Base-by-base conservation (phyloP, 2,329 filamentous ascomycete species). In the Waltergamsia citrina region DNA sequence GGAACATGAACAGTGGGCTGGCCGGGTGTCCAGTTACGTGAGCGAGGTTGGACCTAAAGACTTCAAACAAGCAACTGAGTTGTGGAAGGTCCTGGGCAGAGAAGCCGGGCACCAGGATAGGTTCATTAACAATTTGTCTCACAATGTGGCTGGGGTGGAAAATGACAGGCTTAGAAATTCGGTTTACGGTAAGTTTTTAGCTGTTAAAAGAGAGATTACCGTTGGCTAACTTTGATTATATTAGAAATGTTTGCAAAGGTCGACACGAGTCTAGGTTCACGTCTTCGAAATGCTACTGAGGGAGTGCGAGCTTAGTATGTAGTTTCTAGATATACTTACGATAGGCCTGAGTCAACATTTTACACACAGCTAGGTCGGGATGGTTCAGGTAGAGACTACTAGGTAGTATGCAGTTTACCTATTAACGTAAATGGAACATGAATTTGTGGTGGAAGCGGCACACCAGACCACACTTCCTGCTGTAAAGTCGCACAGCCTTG, bases 31-130 rank as follows among this genome's bases (percentile, higher is more conserved):
- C 33, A 57, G 58, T 7, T 68, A 66, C 52, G 57, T 56, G 41
- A 59, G 55, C 11, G 61, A 65, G 19, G 51, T 72, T 17, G 59
- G 53, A 4, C 59, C 64, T 15, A 57, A 63, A 17, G 71, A 74
- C 47, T 74, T 65, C 42, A 63, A 57, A 34, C 68, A 72, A 47
- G 56, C 65, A 15, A 56, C 55, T 32, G 57, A 51, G 4, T 54
- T 74, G 11, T 74, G 68, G 67, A 46, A 62, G 29, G 61, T 68
- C 14, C 52, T 67, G 4, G 67, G 66, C 30, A 56, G 54, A 17
- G 60, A 60, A 3, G 43, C 55, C 4, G 74, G 72, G 3, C 75
- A 79, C 49, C 74, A 80, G 52, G 65, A 73, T 3, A 73, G 75
- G 49, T 75, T 78, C 38, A 55, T 81, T 25, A 50, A 60, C 37